phyloP scores from a whole-genome alignment of 345 rosid genomes.

The Garcia nutans region DNA sequence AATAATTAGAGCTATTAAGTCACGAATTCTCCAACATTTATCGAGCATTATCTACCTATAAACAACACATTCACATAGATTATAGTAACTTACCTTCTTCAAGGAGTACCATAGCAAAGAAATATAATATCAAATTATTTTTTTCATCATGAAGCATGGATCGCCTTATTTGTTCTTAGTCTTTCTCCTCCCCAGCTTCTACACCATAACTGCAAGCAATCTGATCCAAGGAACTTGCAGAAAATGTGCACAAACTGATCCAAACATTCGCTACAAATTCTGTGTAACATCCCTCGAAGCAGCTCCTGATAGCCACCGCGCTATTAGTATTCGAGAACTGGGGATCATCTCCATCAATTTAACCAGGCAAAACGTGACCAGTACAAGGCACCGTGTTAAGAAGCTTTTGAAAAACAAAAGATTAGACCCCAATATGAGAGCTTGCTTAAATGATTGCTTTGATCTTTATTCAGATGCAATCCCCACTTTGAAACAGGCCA shows the following conservation, averaged over 20 bases:
- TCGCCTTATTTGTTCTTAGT: slow-evolving; percentile 8
- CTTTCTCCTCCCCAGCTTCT: background rate
- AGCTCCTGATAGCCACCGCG: slow-evolving; percentile 28
- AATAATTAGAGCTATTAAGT: background rate
- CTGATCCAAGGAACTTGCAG: slow-evolving; percentile 50
- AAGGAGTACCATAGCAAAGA: background rate
- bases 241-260: slow-evolving; percentile 34
- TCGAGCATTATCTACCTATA: background rate
- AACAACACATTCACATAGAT: background rate
- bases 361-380: slow-evolving; percentile 37
- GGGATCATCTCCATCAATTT: slow-evolving; percentile 50
- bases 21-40: background rate
- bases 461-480: slow-evolving; percentile 53
- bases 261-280: slow-evolving; percentile 44
- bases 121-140: background rate
- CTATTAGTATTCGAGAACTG: slow-evolving; percentile 39
- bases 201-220: slow-evolving; percentile 14
- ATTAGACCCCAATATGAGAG: slow-evolving; percentile 27
- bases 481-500: slow-evolving; percentile 33
- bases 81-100: background rate
- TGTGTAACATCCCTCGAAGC: slow-evolving; percentile 45
- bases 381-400: slow-evolving; percentile 30
- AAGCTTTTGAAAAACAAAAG: slow-evolving; percentile 34
- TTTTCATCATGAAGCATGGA: slow-evolving; percentile 13
- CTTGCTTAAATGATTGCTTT: slow-evolving; percentile 48